A percentile compares a stretch with the other conserved stretches of the same genome.
Conservation (phyloP, 2,329 filamentous ascomycete species). For the Fusarium sp. region DNA sequence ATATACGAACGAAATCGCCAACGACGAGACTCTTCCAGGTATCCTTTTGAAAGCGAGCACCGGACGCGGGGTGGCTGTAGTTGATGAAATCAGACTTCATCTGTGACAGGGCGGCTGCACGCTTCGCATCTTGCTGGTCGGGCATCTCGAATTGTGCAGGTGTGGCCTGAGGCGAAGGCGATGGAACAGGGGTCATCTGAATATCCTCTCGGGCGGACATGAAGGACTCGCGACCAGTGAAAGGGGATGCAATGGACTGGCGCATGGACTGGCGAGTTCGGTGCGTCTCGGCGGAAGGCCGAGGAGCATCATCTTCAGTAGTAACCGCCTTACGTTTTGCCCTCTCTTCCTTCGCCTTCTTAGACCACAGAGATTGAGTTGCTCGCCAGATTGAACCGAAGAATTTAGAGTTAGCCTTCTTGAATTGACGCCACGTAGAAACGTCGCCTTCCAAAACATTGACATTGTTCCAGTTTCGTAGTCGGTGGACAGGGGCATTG, state of each 20-base stretch:
- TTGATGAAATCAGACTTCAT: conserved; percentile 77
- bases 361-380: conserved; percentile 63
- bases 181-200: conserved; percentile 95
- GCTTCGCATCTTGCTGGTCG: conserved; percentile 51
- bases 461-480: conserved; percentile 91
- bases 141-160: conserved; percentile 55
- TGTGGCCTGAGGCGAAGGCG: conserved; percentile 70
- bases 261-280: conserved; percentile 53
- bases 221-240: conserved; percentile 67
- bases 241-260: conserved; percentile 60
- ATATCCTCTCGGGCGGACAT: conserved; percentile 76
- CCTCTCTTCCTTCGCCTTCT: conserved; percentile 63
- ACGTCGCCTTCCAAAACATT: conserved; percentile 91
- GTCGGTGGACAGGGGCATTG: conserved; percentile 92
- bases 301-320: conserved; percentile 62
- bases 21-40: conserved; percentile 96
- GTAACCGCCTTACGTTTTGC: conserved; percentile 58
- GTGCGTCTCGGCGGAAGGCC: conserved; percentile 66
- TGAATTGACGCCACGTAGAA: conserved; percentile 86
- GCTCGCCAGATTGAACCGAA: conserved; percentile 66
- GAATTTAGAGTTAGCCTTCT: conserved; percentile 82
- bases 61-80: conserved; percentile 71
- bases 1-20: conserved; percentile 95
- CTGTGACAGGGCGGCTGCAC: conserved; percentile 56
- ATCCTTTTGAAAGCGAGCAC: conserved; percentile 90